Evolutionary conservation across 768 basidiomycete genomes (phyloP), one percentile per base, ranked within the genome.

Genomic region (Asterophora parasitica): DNA sequence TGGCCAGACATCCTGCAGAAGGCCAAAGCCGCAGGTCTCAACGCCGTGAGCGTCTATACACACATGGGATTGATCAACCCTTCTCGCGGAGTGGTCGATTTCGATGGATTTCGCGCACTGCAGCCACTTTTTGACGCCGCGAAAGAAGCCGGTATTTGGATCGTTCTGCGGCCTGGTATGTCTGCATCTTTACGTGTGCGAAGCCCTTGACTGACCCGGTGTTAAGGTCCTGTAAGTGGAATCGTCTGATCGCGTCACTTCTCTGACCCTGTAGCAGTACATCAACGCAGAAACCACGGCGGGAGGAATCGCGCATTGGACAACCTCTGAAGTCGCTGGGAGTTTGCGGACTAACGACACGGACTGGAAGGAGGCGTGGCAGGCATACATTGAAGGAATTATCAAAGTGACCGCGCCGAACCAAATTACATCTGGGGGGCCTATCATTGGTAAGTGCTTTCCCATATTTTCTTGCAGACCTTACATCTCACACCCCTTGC

Each of bases 1-100:
- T 92, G 90, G 88, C 73, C 80, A 10, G 90, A 91, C 58, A 81
- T 92, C 42, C 76, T 92, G 34, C 82, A 92, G 54, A 92, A 88
- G 60, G 70, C 80, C 50, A 88, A 88, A 58, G 90, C 88, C 4
- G 81, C 85, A 0, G 90, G 90, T 9, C 70, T 92, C 50, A 92
- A 91, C 56, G 78, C 78, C 0, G 67, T 88, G 54, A 87, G 85
- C 53, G 77, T 92, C 19, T 91, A 91, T 56, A 79, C 79, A 0
- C 88, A 91, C 54, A 87, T 88, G 89, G 88, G 78, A 3, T 60
- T 88, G 35, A 76, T 81, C 27, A 86, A 91, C 52, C 90, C 88
- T 7, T 74, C 86, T 0, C 83, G 76, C 30, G 87, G 81, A 3
- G 78, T 86, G 0, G 63, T 90, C 28, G 88, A 92, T 58, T 88